These are phyloP conservation scores for Melaleuca quinquenervia DNA, from an alignment of 345 rosid genomes.

Conservation along the genomic window DNA sequence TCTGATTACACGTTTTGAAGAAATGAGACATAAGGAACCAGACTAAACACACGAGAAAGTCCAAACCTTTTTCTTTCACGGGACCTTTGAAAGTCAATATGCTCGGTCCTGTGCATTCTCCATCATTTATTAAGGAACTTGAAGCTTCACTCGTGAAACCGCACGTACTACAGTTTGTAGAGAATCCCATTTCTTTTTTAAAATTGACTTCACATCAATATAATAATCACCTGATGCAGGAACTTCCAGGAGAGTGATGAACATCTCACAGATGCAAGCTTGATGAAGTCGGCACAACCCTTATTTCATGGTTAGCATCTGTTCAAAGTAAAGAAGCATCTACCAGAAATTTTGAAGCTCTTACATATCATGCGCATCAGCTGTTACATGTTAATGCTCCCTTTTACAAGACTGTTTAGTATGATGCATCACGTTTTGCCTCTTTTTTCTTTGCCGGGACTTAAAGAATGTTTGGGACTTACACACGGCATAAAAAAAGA, in stretches of 20 bases:
- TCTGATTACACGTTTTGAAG: not conserved
- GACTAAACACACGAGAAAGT: not conserved
- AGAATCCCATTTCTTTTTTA: not conserved
- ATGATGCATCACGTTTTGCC: not conserved
- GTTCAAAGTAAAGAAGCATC: not conserved
- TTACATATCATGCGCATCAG: not conserved
- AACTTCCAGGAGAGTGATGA: not conserved
- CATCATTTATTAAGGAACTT: not conserved
- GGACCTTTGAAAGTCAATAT: not conserved
- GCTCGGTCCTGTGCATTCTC: not conserved
- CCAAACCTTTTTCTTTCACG: not conserved
- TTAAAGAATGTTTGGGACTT: not conserved
- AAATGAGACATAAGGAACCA: not conserved
- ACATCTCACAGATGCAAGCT: not conserved
- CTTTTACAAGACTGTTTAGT: not conserved
- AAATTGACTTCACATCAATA: not conserved
- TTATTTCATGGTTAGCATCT: not conserved
- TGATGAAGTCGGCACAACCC: not conserved
- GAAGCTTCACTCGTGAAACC: not conserved
- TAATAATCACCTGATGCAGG: not conserved
- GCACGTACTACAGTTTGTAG: not conserved
- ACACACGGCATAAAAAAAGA: not conserved
- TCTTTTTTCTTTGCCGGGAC: not conserved
- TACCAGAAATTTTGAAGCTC: not conserved
- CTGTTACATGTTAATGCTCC: not conserved